Evolutionary conservation across 202 grass and related monocot species (phyloP).

Genomic region (Elaeis oleifera): DNA sequence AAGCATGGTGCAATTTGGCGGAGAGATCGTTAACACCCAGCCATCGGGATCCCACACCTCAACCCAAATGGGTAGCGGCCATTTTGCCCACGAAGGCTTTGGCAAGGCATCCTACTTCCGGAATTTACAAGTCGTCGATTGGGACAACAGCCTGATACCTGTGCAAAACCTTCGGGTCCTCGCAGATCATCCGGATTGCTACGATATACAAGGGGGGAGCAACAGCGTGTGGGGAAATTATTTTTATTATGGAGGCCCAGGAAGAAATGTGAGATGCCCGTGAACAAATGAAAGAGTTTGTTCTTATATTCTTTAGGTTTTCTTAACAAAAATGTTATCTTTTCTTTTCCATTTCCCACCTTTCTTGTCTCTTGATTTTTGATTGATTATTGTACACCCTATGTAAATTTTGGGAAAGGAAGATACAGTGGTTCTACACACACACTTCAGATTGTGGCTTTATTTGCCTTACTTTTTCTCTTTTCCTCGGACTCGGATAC

Average conservation of each 20-base stretch:
- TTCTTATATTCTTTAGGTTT: constrained; percentile 11
- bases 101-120: constrained; percentile 66
- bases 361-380: neutral
- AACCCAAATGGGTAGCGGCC: constrained; percentile 84
- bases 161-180: constrained; percentile 54
- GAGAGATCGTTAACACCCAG: constrained; percentile 68
- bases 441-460: no score
- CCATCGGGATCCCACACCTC: constrained; percentile 48
- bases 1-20: constrained; percentile 85
- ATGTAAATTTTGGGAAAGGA: constrained; percentile 15
- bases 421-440: no score
- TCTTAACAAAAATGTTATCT: constrained; percentile 7
- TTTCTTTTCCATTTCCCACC: neutral
- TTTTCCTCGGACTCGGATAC: no score
- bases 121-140: constrained; percentile 78
- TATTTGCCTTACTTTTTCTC: no score
- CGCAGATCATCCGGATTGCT: constrained; percentile 69
- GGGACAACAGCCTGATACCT: constrained; percentile 76
- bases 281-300: constrained; percentile 14
- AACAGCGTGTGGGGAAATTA: constrained; percentile 82
- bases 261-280: constrained; percentile 59
- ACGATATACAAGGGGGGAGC: constrained; percentile 76
- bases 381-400: constrained; percentile 18
- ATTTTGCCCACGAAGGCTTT: constrained; percentile 59
- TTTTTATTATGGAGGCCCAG: constrained; percentile 81